Conservation (phyloP, 2,329 filamentous ascomycete species). For the Dothiorella sarmentorum region DNA sequence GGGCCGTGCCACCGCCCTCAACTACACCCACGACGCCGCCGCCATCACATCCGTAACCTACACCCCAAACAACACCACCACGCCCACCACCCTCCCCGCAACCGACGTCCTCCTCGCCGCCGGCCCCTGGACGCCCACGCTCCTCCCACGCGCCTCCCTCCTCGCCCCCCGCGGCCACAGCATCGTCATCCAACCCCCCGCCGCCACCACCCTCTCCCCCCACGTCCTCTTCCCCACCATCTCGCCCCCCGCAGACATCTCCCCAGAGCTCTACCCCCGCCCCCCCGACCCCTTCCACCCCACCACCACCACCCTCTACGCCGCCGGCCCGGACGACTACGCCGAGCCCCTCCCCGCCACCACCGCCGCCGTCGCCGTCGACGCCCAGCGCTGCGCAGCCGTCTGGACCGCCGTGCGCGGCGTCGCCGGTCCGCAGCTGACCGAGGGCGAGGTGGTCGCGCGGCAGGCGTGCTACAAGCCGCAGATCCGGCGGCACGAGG, state of each 20-base stretch:
- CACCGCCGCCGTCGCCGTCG: not conserved
- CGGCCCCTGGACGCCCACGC: slow-evolving; percentile 9
- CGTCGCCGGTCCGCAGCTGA: not conserved
- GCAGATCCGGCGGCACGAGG: slow-evolving; percentile 9
- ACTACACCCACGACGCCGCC: not conserved
- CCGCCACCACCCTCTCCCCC: slow-evolving; percentile 27
- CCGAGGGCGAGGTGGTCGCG: not conserved
- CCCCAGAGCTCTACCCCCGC: not conserved
- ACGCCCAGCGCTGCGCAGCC: not conserved
- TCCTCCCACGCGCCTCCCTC: slow-evolving; percentile 2
- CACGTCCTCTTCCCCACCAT: not conserved
- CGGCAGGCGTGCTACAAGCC: slow-evolving; percentile 5
- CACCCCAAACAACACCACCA: not conserved
- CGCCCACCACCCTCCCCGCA: not conserved
- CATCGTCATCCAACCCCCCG: slow-evolving; percentile 18
- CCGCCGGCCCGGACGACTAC: not conserved
- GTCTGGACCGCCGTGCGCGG: not conserved
- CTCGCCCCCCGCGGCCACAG: slow-evolving; percentile 13
- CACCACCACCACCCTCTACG: not conserved
- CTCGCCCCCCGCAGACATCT: not conserved
- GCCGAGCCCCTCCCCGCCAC: not conserved
- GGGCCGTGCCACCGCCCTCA: not conserved
- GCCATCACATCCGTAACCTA: not conserved
- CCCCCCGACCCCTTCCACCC: not conserved
- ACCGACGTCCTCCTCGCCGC: slow-evolving; percentile 1